Conservation (phyloP, 805 yeast species). For the Candida xyloterini region DNA sequence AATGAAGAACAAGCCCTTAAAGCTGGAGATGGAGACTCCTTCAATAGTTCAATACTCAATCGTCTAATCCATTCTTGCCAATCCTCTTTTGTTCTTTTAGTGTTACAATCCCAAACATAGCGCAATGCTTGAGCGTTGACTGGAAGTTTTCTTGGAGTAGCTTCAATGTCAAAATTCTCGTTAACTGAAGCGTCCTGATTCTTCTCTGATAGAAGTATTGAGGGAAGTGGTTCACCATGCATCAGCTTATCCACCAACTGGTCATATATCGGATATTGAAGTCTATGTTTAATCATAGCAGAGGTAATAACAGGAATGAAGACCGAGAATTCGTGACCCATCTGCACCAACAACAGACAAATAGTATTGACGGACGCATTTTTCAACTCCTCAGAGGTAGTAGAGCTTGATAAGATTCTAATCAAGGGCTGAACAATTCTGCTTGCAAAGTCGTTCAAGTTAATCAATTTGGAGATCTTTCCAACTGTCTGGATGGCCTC, state of each 20-base stretch:
- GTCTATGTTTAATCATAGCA: constrained; percentile 55
- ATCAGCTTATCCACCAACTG: constrained; percentile 73
- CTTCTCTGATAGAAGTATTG: constrained; percentile 65
- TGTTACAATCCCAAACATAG: constrained; percentile 88
- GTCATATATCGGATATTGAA: constrained; percentile 74
- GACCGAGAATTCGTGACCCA: constrained; percentile 80
- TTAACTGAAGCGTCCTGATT: constrained; percentile 40
- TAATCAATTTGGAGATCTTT: constrained; percentile 67
- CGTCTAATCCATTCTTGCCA: constrained; percentile 98
- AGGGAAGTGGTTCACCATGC: constrained; percentile 84
- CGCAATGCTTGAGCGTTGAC: constrained; percentile 62
- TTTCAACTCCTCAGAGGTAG: constrained; percentile 51
- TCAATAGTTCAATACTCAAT: constrained; percentile 77
- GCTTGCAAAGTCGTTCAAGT: constrained; percentile 83
- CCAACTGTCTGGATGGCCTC: constrained; percentile 84
- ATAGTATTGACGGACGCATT: constrained; percentile 73
- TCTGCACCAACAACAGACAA: constrained; percentile 71
- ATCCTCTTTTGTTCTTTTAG: constrained; percentile 86
- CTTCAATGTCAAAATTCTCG: constrained; percentile 61
- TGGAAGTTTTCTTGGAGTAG: constrained; percentile 71
- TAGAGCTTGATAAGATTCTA: constrained; percentile 49
- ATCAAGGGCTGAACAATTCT: constrained; percentile 84
- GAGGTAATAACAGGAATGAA: constrained; percentile 81
- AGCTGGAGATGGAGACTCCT: constrained; percentile 93
- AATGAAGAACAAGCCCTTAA: constrained; percentile 87